Percentiles rank a stretch among this genome's conserved stretches.
phyloP scores from a whole-genome alignment of 2,329 filamentous ascomycete genomes.

The Cladophialophora yegresii region DNA sequence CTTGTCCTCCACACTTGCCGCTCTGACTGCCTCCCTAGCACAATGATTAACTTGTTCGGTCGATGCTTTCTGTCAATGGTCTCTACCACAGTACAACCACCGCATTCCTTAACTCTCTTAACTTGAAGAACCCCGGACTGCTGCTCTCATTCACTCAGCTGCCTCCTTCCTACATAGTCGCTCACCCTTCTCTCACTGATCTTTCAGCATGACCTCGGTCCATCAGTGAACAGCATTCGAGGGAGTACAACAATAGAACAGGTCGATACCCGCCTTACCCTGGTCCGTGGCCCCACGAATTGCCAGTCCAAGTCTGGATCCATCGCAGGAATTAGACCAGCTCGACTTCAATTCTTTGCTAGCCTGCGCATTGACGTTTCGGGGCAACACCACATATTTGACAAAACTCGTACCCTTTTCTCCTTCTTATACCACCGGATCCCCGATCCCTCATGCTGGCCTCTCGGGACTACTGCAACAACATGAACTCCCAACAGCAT shows the following conservation, averaged over 20 bases:
- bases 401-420: constrained; percentile 23
- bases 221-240: constrained; percentile 3
- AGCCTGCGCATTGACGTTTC: constrained; percentile 34
- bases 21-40: constrained; percentile 9
- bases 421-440: constrained; percentile 27
- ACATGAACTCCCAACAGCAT: constrained; percentile 41
- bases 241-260: constrained; percentile 20
- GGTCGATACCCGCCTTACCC: constrained; percentile 24
- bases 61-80: too few species aligned
- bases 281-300: constrained; percentile 31
- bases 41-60: constrained; percentile 2
- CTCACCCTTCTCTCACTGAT: neutral
- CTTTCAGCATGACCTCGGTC: neutral
- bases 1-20: constrained; percentile 7
- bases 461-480: constrained; percentile 39
- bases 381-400: constrained; percentile 32
- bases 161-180: neutral
- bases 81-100: constrained; percentile 1
- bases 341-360: constrained; percentile 27
- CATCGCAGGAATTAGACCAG: constrained; percentile 27
- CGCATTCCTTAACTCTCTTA: neutral
- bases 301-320: constrained; percentile 24
- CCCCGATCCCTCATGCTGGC: constrained; percentile 34
- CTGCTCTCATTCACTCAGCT: neutral
- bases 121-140: neutral